phyloP scores from a whole-genome alignment of 2,329 filamentous ascomycete species.

The Celoporthe dispersa region DNA sequence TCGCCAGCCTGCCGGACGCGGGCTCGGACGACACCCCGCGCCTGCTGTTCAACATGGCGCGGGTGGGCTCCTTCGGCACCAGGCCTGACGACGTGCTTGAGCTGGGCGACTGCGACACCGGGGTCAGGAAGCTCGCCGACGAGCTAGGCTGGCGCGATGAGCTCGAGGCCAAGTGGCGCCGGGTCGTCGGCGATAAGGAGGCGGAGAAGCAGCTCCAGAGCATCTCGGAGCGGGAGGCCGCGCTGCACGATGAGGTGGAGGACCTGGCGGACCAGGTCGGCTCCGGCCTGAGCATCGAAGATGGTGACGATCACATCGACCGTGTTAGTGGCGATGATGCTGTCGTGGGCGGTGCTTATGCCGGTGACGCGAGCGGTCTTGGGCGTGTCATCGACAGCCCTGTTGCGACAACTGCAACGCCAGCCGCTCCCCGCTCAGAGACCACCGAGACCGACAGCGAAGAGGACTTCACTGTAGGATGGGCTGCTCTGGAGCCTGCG shows the following conservation, averaged over 20 bases:
- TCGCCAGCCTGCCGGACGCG: conserved; percentile 76
- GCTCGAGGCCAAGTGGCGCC: conserved; percentile 75
- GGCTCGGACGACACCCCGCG: conserved; percentile 68
- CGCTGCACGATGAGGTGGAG: conserved; percentile 50
- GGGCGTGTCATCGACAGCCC: not conserved
- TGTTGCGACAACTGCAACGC: not conserved
- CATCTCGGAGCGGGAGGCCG: conserved; percentile 39
- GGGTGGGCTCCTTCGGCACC: conserved; percentile 77
- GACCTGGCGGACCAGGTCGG: conserved; percentile 40
- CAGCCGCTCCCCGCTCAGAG: not conserved
- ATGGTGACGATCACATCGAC: not conserved
- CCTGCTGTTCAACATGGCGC: conserved; percentile 85
- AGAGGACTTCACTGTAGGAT: not conserved
- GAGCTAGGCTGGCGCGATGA: conserved; percentile 86
- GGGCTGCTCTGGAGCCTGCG: not conserved
- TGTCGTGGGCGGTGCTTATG: no score
- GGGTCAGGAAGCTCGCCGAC: conserved; percentile 77
- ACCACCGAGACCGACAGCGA: no score
- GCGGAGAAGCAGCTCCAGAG: conserved; percentile 53
- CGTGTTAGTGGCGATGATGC: not conserved
- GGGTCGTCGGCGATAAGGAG: conserved; percentile 65
- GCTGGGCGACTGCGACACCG: conserved; percentile 81
- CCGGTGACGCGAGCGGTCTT: not conserved
- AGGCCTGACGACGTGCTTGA: conserved; percentile 83
- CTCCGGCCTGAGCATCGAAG: conserved; percentile 34